Conservation (phyloP, 2,329 filamentous ascomycete genomes). For the Clathrospora elynae region DNA sequence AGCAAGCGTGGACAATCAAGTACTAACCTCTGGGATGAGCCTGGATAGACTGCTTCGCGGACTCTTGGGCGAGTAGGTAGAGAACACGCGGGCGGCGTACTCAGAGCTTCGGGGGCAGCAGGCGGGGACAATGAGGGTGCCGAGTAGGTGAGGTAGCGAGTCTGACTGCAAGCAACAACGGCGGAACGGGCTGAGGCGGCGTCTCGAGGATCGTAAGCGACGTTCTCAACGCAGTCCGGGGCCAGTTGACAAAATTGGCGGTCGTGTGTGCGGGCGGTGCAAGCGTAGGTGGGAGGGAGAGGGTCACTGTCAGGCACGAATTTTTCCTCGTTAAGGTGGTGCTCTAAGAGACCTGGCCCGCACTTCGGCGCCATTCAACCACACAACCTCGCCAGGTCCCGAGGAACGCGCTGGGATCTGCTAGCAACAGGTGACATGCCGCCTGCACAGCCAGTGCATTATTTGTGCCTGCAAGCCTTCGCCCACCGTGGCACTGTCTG, state of each 20-base stretch:
- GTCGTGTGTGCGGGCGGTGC: conserved; percentile 41
- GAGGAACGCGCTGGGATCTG: conserved; percentile 20
- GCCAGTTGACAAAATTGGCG: conserved; percentile 39
- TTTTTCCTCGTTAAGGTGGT: conserved; percentile 25
- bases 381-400: conserved; percentile 13
- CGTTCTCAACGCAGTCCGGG: conserved; percentile 33
- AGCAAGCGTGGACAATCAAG: conserved; percentile 15
- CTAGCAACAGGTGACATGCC: conserved; percentile 3
- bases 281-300: conserved; percentile 34
- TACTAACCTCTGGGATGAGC: conserved; percentile 36
- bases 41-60: conserved; percentile 16
- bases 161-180: conserved; percentile 23
- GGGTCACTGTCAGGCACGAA: conserved; percentile 28
- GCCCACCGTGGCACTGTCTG: conserved; percentile 5
- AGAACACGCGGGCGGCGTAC: conserved; percentile 13
- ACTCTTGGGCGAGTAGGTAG: conserved; percentile 9
- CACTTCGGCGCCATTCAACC: conserved; percentile 25
- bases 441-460: conserved; percentile 3
- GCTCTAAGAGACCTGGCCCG: conserved; percentile 21
- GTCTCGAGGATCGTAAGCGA: conserved; percentile 31
- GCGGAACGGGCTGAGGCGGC: conserved; percentile 30
- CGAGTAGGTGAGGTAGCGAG: conserved; percentile 17
- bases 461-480: background rate
- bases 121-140: conserved; percentile 16
- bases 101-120: conserved; percentile 13